Evolutionary conservation across 306 rosid genomes (phyloP).

Genomic region (Lathyrus aphaca): DNA sequence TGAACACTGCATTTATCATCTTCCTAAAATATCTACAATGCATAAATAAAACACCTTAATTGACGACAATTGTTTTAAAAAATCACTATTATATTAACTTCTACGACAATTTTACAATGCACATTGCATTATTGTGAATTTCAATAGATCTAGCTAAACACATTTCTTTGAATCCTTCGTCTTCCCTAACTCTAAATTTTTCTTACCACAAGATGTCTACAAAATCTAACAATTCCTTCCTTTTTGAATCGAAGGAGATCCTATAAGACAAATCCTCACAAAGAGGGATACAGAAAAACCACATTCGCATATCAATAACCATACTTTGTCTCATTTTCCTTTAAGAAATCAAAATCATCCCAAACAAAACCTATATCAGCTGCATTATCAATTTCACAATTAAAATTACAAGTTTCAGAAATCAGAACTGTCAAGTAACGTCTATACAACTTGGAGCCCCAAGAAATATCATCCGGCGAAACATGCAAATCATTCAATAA

Average conservation of each 20-base stretch:
- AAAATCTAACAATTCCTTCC: background rate
- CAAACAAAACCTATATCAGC: slow-evolving; percentile 21
- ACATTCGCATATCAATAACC: slow-evolving; percentile 8
- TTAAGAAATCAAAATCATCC: slow-evolving; percentile 5
- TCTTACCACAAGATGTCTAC: background rate
- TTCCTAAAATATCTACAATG: slow-evolving; percentile 26
- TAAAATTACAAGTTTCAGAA: slow-evolving; percentile 11
- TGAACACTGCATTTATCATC: slow-evolving; percentile 31
- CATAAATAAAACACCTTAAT: slow-evolving; percentile 15
- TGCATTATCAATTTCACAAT: slow-evolving; percentile 26
- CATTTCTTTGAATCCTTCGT: background rate
- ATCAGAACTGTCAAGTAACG: slow-evolving; percentile 1
- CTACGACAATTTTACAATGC: background rate
- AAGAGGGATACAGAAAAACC: slow-evolving; percentile 7
- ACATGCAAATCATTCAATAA: slow-evolving; percentile 16
- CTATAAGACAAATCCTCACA: slow-evolving; percentile 19
- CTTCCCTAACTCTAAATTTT: slow-evolving; percentile 23
- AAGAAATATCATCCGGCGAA: slow-evolving; percentile 1
- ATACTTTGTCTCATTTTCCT: background rate
- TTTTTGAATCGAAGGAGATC: slow-evolving; percentile 20
- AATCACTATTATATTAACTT: slow-evolving; percentile 1
- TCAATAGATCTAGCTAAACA: slow-evolving; percentile 24
- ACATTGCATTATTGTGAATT: slow-evolving; percentile 21
- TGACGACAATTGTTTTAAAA: slow-evolving; percentile 3
- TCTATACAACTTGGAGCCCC: slow-evolving; percentile 7